phyloP scores from a whole-genome alignment of 192 early-diverging fungal species.

The Coemansia sp. region DNA sequence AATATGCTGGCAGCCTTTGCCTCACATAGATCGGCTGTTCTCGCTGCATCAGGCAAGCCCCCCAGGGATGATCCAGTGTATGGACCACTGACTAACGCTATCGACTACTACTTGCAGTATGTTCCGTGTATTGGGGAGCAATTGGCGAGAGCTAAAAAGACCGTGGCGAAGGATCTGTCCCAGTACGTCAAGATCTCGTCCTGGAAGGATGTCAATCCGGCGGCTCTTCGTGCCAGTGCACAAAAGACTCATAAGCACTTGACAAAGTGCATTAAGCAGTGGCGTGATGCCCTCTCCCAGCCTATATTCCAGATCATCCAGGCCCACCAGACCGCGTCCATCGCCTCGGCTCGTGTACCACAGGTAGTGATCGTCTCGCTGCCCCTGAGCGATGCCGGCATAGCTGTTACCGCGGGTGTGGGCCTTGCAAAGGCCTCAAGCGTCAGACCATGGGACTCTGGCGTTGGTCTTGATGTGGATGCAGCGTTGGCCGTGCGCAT shows the following conservation, averaged over 20 bases:
- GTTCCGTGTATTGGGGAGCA: slow-evolving; percentile 55
- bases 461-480: slow-evolving; percentile 1
- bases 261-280: slow-evolving; percentile 86
- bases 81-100: slow-evolving; percentile 61
- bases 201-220: slow-evolving; percentile 96
- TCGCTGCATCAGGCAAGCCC: background rate
- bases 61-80: slow-evolving; percentile 14
- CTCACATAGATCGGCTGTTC: slow-evolving; percentile 22
- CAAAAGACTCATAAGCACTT: slow-evolving; percentile 88
- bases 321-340: slow-evolving; percentile 17
- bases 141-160: slow-evolving; percentile 60
- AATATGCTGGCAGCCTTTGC: slow-evolving; percentile 64
- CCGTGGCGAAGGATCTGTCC: slow-evolving; percentile 83
- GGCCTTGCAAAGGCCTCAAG: background rate
- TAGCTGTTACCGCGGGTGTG: slow-evolving; percentile 7
- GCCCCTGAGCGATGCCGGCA: slow-evolving; percentile 26
- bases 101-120: slow-evolving; percentile 83
- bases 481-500: background rate
- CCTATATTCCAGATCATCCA: slow-evolving; percentile 62
- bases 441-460: background rate
- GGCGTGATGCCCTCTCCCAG: slow-evolving; percentile 71
- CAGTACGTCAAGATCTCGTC: slow-evolving; percentile 94
- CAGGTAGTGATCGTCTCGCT: slow-evolving; percentile 13
- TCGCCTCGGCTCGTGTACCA: slow-evolving; percentile 25
- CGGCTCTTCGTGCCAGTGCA: slow-evolving; percentile 85